phyloP scores from a whole-genome alignment of 305 asterid species.

The Rubia balearica region DNA sequence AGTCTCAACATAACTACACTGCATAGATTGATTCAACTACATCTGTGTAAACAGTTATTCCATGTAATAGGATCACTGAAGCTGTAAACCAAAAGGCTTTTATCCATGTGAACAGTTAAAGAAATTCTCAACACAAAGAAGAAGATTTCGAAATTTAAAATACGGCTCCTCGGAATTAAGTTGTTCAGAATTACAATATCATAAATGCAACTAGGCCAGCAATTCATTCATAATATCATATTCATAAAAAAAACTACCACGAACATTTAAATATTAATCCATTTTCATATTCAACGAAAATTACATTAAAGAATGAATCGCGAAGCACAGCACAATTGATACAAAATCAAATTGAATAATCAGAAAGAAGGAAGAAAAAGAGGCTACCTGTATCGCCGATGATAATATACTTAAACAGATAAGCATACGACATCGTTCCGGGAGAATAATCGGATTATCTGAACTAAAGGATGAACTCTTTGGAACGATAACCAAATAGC shows the following conservation, averaged over 20 bases:
- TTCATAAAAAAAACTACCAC: neutral
- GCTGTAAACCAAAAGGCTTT: neutral
- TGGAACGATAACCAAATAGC: neutral
- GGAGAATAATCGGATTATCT: conserved; percentile 3
- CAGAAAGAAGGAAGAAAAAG: neutral
- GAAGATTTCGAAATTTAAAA: neutral
- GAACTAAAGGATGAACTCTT: conserved; percentile 7
- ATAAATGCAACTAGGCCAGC: neutral
- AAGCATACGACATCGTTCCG: conserved; percentile 61
- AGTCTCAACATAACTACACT: neutral
- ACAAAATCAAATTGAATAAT: neutral
- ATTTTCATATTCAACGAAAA: neutral
- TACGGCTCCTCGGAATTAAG: neutral
- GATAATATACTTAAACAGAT: conserved; percentile 82
- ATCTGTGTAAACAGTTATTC: neutral
- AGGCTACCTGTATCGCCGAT: conserved; percentile 71
- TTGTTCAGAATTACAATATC: neutral
- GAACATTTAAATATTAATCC: neutral
- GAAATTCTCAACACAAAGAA: neutral
- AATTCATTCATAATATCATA: neutral
- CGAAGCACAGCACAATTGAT: neutral
- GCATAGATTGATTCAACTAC: neutral
- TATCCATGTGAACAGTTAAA: neutral
- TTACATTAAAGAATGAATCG: neutral
- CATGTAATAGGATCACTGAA: neutral